Conservation (phyloP, 148 eudicot species). For the Nepenthes mirabilis region DNA sequence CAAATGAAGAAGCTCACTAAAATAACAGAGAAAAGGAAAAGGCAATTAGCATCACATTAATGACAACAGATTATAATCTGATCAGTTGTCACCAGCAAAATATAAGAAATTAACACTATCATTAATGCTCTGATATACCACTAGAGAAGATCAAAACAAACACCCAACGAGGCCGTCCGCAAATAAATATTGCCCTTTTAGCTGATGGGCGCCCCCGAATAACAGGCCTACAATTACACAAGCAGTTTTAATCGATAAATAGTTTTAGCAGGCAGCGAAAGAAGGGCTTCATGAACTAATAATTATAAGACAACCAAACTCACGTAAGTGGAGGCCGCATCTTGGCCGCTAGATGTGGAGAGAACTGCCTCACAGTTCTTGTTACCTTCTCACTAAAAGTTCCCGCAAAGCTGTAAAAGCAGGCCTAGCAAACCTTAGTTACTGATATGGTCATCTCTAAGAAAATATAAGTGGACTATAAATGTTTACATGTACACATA, state of each 20-base stretch:
- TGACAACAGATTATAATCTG: not conserved
- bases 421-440: constrained; percentile 1
- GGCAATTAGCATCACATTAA: not conserved
- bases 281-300: not conserved
- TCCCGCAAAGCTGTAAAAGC: constrained; percentile 73
- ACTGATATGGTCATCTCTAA: too few species aligned
- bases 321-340: constrained; percentile 99
- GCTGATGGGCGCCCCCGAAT: constrained; percentile 98
- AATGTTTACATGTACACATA: too few species aligned
- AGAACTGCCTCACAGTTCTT: constrained; percentile 77
- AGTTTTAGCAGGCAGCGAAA: constrained; percentile 6
- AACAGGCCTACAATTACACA: constrained; percentile 58
- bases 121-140: constrained; percentile 27
- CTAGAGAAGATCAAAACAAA: constrained; percentile 53
- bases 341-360: constrained; percentile 95
- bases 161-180: constrained; percentile 94
- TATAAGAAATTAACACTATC: not conserved
- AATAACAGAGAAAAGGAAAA: constrained; percentile 7
- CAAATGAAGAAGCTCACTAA: constrained; percentile 77
- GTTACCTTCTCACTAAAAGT: constrained; percentile 85
- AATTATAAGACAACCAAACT: constrained; percentile 17
- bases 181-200: constrained; percentile 69
- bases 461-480: too few species aligned
- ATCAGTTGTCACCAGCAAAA: not conserved
- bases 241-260: not conserved